Conservation (phyloP, 1,284 basidiomycete genomes). For the Apiotrichum veenhuisii region DNA sequence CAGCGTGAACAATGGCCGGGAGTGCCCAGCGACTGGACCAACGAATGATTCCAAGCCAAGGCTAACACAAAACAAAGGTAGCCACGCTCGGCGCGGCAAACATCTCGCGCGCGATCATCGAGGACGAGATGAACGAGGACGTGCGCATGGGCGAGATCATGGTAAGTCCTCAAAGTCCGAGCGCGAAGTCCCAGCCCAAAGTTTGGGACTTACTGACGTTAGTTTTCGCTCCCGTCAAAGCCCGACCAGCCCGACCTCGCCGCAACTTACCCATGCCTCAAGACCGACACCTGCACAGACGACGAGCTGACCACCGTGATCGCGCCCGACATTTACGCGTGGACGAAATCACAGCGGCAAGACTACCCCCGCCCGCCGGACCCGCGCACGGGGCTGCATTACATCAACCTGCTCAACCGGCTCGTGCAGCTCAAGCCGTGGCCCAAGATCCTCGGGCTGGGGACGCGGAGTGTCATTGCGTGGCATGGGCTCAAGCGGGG, state of each 20-base stretch:
- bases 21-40: no score
- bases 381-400: constrained; percentile 20
- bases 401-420: constrained; percentile 4
- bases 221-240: constrained; percentile 1
- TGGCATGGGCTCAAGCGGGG: constrained; percentile 8
- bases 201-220: neutral
- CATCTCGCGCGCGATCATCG: constrained; percentile 18
- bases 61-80: no score
- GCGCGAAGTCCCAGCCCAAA: no score
- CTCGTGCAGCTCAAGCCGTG: neutral
- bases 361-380: constrained; percentile 16
- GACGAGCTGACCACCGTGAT: constrained; percentile 1
- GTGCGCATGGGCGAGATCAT: constrained; percentile 30
- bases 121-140: constrained; percentile 23
- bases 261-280: constrained; percentile 14
- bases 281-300: constrained; percentile 4
- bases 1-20: no score
- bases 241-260: constrained; percentile 1
- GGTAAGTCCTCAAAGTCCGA: constrained; percentile 15
- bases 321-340: neutral
- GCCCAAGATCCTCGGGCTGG: neutral
- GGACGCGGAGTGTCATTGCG: neutral
- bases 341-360: constrained; percentile 5
- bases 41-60: no score
- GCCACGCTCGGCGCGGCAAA: constrained; percentile 20